Base-by-base conservation (phyloP, 1,139 yeast species). In the Petasospora rhodanensis region DNA sequence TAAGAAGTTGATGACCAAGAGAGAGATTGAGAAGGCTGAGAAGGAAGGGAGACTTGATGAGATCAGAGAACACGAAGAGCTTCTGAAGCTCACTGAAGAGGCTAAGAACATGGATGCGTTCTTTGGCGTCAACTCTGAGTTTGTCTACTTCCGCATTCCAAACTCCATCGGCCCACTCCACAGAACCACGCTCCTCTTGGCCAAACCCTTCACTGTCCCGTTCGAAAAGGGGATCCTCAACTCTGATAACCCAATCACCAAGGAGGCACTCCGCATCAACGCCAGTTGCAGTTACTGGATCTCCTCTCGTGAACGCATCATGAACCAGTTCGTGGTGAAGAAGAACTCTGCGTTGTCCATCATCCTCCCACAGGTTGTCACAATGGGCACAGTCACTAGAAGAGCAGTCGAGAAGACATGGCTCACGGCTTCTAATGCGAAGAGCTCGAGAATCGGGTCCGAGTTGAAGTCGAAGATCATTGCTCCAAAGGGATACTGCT, bases 401-500 rank as follows among this genome's bases (percentile, higher is more conserved):
- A 69, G 99, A 43, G 96, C 98, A 2, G 96, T 94, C 2, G 99
- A 93, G 58, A 87, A 85, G 45, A 86, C 97, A 0, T 91, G 99
- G 99, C 63, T 93, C 23, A 91, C 98, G 0, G 98, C 98, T 0
- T 84, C 96, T 1, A 93, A 93, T 59, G 94, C 96, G 1, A 93
- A 93, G 52, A 66, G 66, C 45, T 74, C 75, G 34, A 64, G 97
- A 41, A 76, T 93, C 30, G 99, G 99, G 0, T 87, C 97, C 1
- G 99, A 93, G 54, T 66, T 91, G 41, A 93, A 93, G 57, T 77
- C 96, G 0, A 76, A 86, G 65, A 66, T 93, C 6, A 66, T 70
- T 40, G 96, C 97, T 0, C 99, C 99, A 0, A 63, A 72, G 4
- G 97, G 97, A 0, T 91, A 87, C 55, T 75, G 76, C 28, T 83